phyloP scores from a whole-genome alignment of 1,139 yeast genomes.

The Hansenula lynferdii region DNA sequence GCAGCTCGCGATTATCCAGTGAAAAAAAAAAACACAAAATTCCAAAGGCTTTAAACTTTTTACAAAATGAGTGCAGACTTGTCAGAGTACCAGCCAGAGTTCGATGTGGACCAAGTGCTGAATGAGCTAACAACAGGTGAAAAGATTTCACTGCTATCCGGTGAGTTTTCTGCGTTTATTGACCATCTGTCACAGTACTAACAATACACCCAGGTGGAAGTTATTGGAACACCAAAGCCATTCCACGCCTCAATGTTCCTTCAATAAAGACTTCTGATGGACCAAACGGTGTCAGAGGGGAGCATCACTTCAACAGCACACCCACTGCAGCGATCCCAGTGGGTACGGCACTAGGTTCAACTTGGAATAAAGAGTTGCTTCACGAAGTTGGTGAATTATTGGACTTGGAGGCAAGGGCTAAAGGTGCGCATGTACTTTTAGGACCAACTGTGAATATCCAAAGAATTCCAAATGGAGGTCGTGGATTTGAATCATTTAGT shows the following conservation, averaged over 20 bases:
- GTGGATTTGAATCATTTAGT: conserved; percentile 57
- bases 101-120: too few species aligned
- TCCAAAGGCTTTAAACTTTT: too few species aligned
- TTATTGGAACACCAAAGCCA: conserved; percentile 55
- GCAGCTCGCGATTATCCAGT: too few species aligned
- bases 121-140: too few species aligned
- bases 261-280: conserved; percentile 40
- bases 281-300: conserved; percentile 52
- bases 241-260: conserved; percentile 42
- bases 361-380: conserved; percentile 37
- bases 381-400: conserved; percentile 40
- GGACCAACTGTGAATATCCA: conserved; percentile 56
- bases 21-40: too few species aligned
- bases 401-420: conserved; percentile 45
- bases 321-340: conserved; percentile 47
- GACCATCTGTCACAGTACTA: too few species aligned
- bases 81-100: too few species aligned
- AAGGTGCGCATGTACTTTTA: conserved; percentile 53
- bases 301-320: conserved; percentile 39
- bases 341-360: conserved; percentile 34
- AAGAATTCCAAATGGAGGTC: conserved; percentile 59
- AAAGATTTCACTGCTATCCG: too few species aligned
- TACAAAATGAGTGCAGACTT: too few species aligned
- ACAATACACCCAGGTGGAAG: too few species aligned
- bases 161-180: too few species aligned